These are phyloP conservation scores for Lablab purpureus DNA, from an alignment of 306 rosid genomes.

Conservation along the genomic window DNA sequence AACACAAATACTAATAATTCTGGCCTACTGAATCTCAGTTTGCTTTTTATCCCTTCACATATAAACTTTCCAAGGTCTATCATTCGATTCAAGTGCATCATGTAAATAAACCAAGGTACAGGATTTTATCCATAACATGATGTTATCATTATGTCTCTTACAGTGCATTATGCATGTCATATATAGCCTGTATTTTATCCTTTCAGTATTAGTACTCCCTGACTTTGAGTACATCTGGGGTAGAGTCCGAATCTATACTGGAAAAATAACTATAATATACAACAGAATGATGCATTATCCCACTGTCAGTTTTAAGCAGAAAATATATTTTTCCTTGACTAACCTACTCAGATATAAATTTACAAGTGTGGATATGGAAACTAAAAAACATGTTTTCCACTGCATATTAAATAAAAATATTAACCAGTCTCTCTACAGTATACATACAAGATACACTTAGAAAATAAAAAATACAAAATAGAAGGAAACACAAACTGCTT, in stretches of 20 bases:
- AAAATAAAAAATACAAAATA: neutral
- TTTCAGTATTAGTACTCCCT: conserved; percentile 10
- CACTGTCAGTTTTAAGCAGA: neutral
- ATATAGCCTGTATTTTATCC: conserved; percentile 14
- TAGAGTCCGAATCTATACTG: neutral
- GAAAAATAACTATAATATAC: conserved; percentile 10
- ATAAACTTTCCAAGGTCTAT: neutral
- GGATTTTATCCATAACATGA: conserved; percentile 5
- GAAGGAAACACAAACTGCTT: conserved; percentile 40
- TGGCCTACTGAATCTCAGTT: neutral
- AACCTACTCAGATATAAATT: conserved; percentile 26
- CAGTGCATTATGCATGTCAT: conserved; percentile 1
- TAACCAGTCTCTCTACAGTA: conserved; percentile 1
- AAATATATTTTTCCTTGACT: neutral
- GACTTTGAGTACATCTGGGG: conserved; percentile 4
- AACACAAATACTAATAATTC: neutral
- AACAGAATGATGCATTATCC: conserved; percentile 15
- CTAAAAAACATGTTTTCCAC: conserved; percentile 31
- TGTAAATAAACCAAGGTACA: neutral
- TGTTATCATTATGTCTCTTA: conserved; percentile 20
- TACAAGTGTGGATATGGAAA: conserved; percentile 7
- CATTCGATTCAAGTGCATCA: neutral
- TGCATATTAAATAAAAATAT: conserved; percentile 25
- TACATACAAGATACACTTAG: conserved; percentile 29
- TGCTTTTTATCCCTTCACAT: neutral